phyloP scores from a whole-genome alignment of 2,329 filamentous ascomycete genomes.

The Aspergillus sp. region DNA sequence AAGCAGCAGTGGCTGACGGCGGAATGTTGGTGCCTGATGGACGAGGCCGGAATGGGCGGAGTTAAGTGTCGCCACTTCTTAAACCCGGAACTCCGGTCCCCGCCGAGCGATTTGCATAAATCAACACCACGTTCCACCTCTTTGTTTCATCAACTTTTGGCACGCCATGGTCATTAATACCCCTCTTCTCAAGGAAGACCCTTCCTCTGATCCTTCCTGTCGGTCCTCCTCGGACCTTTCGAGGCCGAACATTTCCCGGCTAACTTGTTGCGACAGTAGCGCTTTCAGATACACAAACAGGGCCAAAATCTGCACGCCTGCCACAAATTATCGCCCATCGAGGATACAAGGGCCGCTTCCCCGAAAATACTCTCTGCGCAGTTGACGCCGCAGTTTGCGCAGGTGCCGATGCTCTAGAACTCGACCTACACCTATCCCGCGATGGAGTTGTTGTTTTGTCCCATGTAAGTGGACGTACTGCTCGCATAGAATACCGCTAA shows the following conservation, averaged over 20 bases:
- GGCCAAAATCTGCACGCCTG: neutral
- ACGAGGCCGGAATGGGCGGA: neutral
- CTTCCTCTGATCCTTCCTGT: neutral
- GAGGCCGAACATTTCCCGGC: neutral
- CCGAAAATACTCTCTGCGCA: conserved; percentile 84
- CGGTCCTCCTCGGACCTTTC: neutral
- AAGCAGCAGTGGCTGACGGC: too few species aligned
- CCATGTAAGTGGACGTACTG: conserved; percentile 62
- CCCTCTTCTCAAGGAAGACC: too few species aligned
- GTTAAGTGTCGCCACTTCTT: neutral
- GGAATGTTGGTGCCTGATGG: neutral
- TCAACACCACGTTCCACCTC: neutral
- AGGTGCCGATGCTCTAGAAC: conserved; percentile 82
- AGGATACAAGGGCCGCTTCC: conserved; percentile 64
- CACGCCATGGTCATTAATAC: neutral
- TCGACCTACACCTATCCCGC: conserved; percentile 80
- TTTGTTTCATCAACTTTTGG: neutral
- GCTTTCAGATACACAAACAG: neutral
- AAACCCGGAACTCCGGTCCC: neutral
- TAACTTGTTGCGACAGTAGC: neutral
- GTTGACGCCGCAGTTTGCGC: conserved; percentile 74
- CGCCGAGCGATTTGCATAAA: neutral
- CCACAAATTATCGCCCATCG: conserved; percentile 48
- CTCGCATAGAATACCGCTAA: neutral
- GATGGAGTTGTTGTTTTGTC: conserved; percentile 86